Conservation (phyloP, 371 early-diverging fungal species). For the Rhizopus arrhizus region DNA sequence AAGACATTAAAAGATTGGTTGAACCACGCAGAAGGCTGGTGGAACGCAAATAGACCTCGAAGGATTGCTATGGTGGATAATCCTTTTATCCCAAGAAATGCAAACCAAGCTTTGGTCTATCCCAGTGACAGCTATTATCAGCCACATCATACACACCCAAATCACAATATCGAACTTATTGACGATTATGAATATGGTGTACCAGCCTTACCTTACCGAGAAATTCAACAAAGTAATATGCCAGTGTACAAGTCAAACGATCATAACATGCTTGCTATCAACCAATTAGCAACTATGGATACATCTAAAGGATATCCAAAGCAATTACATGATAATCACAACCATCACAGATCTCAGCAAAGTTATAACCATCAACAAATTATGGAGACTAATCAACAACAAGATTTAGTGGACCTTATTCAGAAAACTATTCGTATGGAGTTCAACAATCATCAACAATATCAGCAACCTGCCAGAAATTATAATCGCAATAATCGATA, state of each 20-base stretch:
- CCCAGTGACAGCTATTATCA: neutral
- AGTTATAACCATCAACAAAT: neutral
- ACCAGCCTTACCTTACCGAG: no score
- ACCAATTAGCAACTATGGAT: no score
- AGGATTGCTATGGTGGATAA: neutral
- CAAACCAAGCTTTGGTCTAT: neutral
- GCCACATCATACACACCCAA: neutral
- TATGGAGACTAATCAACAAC: neutral
- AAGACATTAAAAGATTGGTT: neutral
- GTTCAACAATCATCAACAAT: neutral
- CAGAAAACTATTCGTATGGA: neutral
- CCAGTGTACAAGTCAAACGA: no score
- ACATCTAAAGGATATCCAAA: no score
- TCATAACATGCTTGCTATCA: neutral
- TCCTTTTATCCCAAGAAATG: neutral
- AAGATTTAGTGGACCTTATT: neutral
- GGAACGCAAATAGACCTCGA: constrained; percentile 1
- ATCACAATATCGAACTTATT: neutral
- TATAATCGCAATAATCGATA: no score
- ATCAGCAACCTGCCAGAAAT: no score
- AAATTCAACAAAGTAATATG: no score
- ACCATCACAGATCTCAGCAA: neutral
- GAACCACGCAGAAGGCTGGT: neutral
- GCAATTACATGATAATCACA: no score
- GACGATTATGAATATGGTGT: neutral